Evolutionary conservation across 768 basidiomycete species (phyloP).

Genomic region (Lentinula edodes): DNA sequence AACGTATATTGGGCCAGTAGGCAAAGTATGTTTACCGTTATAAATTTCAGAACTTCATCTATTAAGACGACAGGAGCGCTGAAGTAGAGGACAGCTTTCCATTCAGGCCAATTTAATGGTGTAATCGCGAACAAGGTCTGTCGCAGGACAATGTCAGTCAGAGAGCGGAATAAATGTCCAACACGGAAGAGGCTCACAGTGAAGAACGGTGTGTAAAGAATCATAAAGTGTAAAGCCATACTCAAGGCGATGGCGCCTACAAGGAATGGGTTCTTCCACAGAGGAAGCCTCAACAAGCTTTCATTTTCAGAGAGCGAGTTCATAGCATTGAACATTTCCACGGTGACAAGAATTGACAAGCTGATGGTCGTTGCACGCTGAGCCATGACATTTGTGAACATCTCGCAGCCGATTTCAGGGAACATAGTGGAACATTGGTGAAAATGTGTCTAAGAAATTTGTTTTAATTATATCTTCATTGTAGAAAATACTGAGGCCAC

Average conservation of each 20-base stretch:
- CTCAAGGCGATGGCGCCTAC: constrained; percentile 85
- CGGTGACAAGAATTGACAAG: constrained; percentile 90
- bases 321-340: constrained; percentile 98
- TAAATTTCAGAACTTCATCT: constrained; percentile 86
- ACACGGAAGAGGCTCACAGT: constrained; percentile 48
- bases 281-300: constrained; percentile 77
- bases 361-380: constrained; percentile 93
- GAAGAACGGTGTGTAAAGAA: constrained; percentile 97
- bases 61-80: constrained; percentile 85
- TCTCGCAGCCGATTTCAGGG: constrained; percentile 89
- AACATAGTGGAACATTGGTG: constrained; percentile 82
- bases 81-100: constrained; percentile 87
- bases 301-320: constrained; percentile 98
- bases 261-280: constrained; percentile 94
- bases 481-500: not conserved
- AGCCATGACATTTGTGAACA: constrained; percentile 89
- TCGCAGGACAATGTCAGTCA: not conserved
- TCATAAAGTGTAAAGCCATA: constrained; percentile 91
- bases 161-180: constrained; percentile 2
- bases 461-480: too few relatives aligned
- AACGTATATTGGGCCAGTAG: too few relatives aligned
- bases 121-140: constrained; percentile 87
- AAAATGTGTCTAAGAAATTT: constrained; percentile 74
- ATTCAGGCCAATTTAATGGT: constrained; percentile 91
- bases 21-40: constrained; percentile 50